Conservation (phyloP, 2,329 filamentous ascomycete species). For the Neonectria ditissima region DNA sequence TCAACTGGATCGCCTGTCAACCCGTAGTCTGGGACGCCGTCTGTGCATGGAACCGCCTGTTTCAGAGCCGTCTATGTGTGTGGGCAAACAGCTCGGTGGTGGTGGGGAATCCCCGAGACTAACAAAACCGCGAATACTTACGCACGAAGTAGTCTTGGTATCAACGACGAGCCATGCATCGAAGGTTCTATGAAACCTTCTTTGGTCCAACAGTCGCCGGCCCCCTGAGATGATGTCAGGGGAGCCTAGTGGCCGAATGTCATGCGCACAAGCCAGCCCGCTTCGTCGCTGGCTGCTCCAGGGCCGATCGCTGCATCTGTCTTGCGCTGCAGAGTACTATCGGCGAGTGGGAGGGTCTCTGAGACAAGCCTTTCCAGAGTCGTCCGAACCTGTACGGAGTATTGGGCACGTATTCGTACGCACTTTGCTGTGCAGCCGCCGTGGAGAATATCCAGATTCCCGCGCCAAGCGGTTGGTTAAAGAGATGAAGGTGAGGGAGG, state of each 20-base stretch:
- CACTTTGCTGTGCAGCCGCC: not conserved
- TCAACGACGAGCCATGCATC: conserved; percentile 25
- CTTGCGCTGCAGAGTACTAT: not conserved
- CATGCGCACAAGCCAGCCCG: conserved; percentile 21
- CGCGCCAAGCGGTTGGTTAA: conserved; percentile 14
- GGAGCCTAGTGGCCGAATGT: conserved; percentile 30
- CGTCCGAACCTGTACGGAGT: not conserved
- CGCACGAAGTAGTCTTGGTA: not conserved
- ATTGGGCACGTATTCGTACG: not conserved
- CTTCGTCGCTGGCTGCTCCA: conserved; percentile 7
- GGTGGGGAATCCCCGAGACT: not conserved
- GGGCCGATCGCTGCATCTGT: conserved; percentile 17
- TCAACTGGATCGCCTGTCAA: conserved; percentile 1
- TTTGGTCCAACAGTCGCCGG: conserved; percentile 26
- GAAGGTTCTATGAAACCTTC: conserved; percentile 46
- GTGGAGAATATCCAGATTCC: not conserved
- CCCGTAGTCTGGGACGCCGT: not conserved
- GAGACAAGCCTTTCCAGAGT: not conserved
- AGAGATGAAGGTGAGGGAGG: not conserved
- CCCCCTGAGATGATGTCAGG: conserved; percentile 40
- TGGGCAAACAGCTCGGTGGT: conserved; percentile 13
- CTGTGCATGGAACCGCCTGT: conserved; percentile 24
- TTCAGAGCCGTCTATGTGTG: conserved; percentile 21
- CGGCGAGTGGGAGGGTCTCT: conserved; percentile 14
- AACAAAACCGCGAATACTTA: not conserved